phyloP scores from a whole-genome alignment of 345 rosid genomes.

The Erodium maritimum region DNA sequence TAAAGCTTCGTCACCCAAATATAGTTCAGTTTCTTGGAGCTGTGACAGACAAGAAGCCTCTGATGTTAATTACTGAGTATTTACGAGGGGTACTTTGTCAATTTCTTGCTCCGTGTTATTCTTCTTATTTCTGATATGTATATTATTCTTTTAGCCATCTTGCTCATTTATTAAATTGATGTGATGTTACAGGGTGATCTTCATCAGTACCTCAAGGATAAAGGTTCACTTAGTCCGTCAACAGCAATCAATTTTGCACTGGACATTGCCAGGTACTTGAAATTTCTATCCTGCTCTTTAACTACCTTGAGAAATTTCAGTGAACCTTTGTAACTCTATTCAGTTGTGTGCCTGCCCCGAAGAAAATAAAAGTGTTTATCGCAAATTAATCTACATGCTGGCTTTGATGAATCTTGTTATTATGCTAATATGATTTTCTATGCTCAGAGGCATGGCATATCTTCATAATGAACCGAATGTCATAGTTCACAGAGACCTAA shows the following conservation, averaged over 20 bases:
- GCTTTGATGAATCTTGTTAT: constrained; percentile 1
- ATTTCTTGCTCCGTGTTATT: neutral
- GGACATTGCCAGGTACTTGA: constrained; percentile 77
- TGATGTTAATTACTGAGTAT: constrained; percentile 91
- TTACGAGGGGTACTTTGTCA: constrained; percentile 70
- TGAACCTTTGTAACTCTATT: no score
- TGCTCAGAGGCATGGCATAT: constrained; percentile 90
- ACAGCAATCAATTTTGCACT: constrained; percentile 83
- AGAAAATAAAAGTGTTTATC: no score
- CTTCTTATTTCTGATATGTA: neutral
- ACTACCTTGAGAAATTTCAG: neutral
- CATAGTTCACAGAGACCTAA: constrained; percentile 83
- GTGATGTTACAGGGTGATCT: constrained; percentile 73
- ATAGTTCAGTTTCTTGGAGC: constrained; percentile 97
- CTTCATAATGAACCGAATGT: constrained; percentile 98
- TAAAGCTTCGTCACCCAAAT: constrained; percentile 99
- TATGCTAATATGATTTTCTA: constrained; percentile 12
- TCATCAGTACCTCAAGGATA: constrained; percentile 90
- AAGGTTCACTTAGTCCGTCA: constrained; percentile 78
- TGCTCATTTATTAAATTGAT: neutral
- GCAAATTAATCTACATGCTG: neutral
- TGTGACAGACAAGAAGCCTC: constrained; percentile 98
- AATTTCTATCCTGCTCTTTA: neutral
- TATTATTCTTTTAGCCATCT: neutral
- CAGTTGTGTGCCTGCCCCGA: no score